Percentiles rank a stretch among this genome's conserved stretches.
Evolutionary conservation across 1,284 basidiomycete genomes (phyloP).

Genomic region (Veloboletus limbatus): DNA sequence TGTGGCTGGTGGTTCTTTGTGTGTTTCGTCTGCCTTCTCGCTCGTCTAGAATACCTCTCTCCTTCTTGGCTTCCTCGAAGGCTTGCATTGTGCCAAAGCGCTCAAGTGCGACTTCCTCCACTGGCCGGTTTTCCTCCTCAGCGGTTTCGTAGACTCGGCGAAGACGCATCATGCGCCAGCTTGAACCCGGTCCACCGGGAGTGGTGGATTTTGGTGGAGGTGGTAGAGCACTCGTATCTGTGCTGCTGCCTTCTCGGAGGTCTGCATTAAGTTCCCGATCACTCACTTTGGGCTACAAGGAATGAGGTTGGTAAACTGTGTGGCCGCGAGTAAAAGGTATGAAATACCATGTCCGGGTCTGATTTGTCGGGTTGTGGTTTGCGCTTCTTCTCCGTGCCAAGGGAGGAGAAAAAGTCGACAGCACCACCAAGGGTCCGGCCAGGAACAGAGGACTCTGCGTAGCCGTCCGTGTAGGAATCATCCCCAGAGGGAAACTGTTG

Average conservation of each 20-base stretch:
- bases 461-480: conserved; percentile 65
- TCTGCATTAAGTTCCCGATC: conserved; percentile 81
- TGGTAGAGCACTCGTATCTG: conserved; percentile 52
- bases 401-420: conserved; percentile 82
- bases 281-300: conserved; percentile 55
- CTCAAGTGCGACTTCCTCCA: conserved; percentile 87
- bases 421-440: conserved; percentile 49
- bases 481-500: conserved; percentile 37
- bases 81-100: conserved; percentile 83
- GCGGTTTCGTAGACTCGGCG: conserved; percentile 86
- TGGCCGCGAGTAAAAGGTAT: background rate
- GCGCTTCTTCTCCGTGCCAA: conserved; percentile 76
- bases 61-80: conserved; percentile 87
- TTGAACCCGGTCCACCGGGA: conserved; percentile 88
- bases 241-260: conserved; percentile 55
- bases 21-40: conserved; percentile 54
- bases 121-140: conserved; percentile 72
- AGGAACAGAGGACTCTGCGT: conserved; percentile 56
- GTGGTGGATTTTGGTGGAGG: conserved; percentile 51
- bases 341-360: conserved; percentile 67
- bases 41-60: conserved; percentile 82
- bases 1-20: conserved; percentile 35
- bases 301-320: conserved; percentile 1
- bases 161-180: conserved; percentile 98
- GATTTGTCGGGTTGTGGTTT: conserved; percentile 62